phyloP scores from a whole-genome alignment of 176 grass and related monocot genomes.

The Phragmites australis region DNA sequence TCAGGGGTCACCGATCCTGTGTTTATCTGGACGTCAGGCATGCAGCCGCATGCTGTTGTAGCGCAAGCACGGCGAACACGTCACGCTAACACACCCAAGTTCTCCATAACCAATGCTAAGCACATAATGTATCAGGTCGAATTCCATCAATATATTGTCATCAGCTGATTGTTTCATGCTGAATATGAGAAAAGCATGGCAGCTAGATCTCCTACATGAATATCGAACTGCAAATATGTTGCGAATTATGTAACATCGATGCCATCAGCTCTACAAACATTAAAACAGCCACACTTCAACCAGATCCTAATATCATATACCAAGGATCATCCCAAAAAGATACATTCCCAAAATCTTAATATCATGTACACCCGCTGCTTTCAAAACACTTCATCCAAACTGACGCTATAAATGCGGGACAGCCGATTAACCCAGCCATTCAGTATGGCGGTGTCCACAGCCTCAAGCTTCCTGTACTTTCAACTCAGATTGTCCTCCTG shows the following conservation, averaged over 20 bases:
- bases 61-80: too few relatives aligned
- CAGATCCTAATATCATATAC: background rate
- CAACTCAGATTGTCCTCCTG: slow-evolving; percentile 47
- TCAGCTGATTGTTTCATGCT: background rate
- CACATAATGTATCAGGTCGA: background rate
- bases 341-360: background rate
- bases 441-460: slow-evolving; percentile 31
- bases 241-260: background rate
- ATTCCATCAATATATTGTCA: background rate
- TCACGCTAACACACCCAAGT: background rate
- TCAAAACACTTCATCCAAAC: slow-evolving; percentile 19
- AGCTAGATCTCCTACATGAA: background rate
- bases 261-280: background rate
- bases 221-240: background rate
- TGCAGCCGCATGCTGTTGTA: too few relatives aligned
- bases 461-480: slow-evolving; percentile 49
- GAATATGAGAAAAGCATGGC: background rate
- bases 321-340: background rate
- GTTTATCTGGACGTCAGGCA: too few relatives aligned
- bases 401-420: slow-evolving; percentile 30
- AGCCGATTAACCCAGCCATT: slow-evolving; percentile 21
- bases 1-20: too few relatives aligned
- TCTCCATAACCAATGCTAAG: background rate
- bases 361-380: background rate
- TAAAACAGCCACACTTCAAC: background rate